Conservation (phyloP, 139 green algal genomes). For the Pleodorina starrii region DNA sequence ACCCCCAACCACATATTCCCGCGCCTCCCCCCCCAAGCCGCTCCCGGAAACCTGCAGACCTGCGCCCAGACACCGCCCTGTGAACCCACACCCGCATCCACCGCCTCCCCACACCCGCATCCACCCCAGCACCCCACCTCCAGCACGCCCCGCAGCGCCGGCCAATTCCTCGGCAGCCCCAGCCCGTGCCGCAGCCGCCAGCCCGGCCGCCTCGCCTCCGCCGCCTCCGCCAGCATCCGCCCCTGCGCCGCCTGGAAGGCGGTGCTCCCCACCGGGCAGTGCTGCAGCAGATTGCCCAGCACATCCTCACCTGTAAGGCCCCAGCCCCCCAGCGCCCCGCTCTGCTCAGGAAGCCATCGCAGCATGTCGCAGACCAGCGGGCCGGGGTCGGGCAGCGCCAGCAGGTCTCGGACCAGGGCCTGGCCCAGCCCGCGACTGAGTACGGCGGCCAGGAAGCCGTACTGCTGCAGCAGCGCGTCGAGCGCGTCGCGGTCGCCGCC, state of each 20-base stretch:
- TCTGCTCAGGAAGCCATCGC: not conserved
- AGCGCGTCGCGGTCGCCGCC: not conserved
- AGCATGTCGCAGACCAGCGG: not conserved
- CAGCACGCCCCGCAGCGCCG: not conserved
- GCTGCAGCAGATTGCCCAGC: not conserved
- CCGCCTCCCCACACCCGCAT: not conserved
- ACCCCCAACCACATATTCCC: no score
- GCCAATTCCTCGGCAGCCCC: not conserved
- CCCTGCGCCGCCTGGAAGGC: not conserved
- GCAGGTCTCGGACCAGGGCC: not conserved
- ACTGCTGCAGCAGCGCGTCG: not conserved
- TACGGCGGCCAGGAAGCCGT: constrained; percentile 7
- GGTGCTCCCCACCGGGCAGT: not conserved
- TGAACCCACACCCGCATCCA: not conserved
- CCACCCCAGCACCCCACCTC: not conserved
- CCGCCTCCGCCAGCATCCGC: not conserved
- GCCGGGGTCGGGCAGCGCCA: not conserved
- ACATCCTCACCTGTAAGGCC: not conserved
- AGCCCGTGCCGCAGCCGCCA: constrained; percentile 21
- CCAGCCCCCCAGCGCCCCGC: not conserved
- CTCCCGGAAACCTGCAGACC: no score
- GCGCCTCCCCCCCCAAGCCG: no score
- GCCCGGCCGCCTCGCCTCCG: not conserved
- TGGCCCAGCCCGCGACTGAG: not conserved
- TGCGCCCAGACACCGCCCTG: no score